Percentiles rank a stretch among this genome's conserved stretches.
phyloP scores from a whole-genome alignment of 202 grass and related monocot species.

The Brachypodium distachyon region DNA sequence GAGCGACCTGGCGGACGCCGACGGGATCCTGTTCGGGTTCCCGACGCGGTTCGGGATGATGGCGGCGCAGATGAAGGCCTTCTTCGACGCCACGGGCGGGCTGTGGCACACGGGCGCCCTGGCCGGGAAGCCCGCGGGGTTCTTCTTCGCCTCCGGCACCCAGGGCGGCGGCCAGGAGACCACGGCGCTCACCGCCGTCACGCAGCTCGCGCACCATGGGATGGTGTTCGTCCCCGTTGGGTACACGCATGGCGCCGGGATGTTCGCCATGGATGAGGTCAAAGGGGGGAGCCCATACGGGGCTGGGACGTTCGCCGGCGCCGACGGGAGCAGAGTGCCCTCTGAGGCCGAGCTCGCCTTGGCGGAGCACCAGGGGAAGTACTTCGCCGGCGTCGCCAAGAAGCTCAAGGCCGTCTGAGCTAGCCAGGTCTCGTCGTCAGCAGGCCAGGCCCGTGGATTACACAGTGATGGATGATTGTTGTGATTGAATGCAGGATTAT shows the following conservation, averaged over 20 bases:
- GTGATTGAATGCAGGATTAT: too few relatives aligned
- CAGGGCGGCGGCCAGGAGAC: slow-evolving; percentile 64
- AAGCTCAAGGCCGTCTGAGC: slow-evolving; percentile 23
- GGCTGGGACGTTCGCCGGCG: slow-evolving; percentile 19
- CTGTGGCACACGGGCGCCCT: slow-evolving; percentile 43
- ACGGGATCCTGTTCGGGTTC: slow-evolving; percentile 50
- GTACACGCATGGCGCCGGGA: slow-evolving; percentile 29
- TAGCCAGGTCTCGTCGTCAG: too few relatives aligned
- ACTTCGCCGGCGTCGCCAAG: slow-evolving; percentile 32
- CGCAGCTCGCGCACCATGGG: slow-evolving; percentile 44
- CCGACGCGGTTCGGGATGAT: slow-evolving; percentile 61
- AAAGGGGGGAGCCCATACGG: slow-evolving; percentile 50
- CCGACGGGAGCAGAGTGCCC: not conserved
- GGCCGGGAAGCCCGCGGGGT: slow-evolving; percentile 52
- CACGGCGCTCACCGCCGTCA: slow-evolving; percentile 48
- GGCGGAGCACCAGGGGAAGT: slow-evolving; percentile 26
- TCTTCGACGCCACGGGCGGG: slow-evolving; percentile 50
- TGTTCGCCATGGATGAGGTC: slow-evolving; percentile 35
- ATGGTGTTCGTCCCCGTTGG: slow-evolving; percentile 52
- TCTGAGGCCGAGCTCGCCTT: slow-evolving; percentile 11
- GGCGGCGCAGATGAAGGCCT: slow-evolving; percentile 59
- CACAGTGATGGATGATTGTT: too few relatives aligned
- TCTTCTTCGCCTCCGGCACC: slow-evolving; percentile 52
- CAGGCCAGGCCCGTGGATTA: too few relatives aligned
- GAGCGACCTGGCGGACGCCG: slow-evolving; percentile 39